Evolutionary conservation across 306 rosid species (phyloP).

Genomic region (Glycyrrhiza uralensis): DNA sequence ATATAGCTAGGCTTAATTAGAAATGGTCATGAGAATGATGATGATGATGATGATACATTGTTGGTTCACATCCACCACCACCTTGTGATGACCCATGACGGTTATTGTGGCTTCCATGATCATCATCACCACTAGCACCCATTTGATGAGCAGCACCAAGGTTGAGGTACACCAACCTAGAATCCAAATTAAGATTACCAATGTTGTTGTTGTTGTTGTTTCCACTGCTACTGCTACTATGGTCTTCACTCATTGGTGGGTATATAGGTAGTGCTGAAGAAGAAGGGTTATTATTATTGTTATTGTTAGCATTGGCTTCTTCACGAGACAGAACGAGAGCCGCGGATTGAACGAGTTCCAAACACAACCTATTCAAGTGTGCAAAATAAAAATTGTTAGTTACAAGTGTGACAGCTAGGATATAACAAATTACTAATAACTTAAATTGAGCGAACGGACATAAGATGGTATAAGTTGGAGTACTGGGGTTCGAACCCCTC

Average conservation of each 20-base stretch:
- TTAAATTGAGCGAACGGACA: too few relatives aligned
- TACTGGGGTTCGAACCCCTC: too few relatives aligned
- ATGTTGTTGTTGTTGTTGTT: slow-evolving; percentile 31
- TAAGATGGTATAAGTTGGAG: too few relatives aligned
- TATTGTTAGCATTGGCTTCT: slow-evolving; percentile 40
- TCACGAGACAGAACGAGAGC: slow-evolving; percentile 90
- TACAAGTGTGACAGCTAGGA: too few relatives aligned
- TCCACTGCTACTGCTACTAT: slow-evolving; percentile 40
- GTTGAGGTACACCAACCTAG: slow-evolving; percentile 90
- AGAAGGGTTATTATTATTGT: slow-evolving; percentile 35
- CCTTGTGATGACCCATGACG: slow-evolving; percentile 21
- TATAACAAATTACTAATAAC: too few relatives aligned
- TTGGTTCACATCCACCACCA: slow-evolving; percentile 31
- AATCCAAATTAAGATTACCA: slow-evolving; percentile 61
- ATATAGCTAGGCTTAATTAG: slow-evolving; percentile 20
- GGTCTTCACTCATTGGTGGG: slow-evolving; percentile 66
- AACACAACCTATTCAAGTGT: too few relatives aligned
- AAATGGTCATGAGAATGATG: slow-evolving; percentile 62
- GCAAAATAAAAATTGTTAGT: too few relatives aligned
- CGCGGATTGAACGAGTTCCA: slow-evolving; percentile 94
- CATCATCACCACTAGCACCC: slow-evolving; percentile 52
- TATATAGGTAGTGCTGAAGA: slow-evolving; percentile 44
- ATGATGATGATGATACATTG: slow-evolving; percentile 75
- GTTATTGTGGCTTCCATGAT: slow-evolving; percentile 37
- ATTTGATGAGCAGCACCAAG: slow-evolving; percentile 69